Conservation (phyloP, 2,329 filamentous ascomycete species). For the Verticillium zaregamsianum region DNA sequence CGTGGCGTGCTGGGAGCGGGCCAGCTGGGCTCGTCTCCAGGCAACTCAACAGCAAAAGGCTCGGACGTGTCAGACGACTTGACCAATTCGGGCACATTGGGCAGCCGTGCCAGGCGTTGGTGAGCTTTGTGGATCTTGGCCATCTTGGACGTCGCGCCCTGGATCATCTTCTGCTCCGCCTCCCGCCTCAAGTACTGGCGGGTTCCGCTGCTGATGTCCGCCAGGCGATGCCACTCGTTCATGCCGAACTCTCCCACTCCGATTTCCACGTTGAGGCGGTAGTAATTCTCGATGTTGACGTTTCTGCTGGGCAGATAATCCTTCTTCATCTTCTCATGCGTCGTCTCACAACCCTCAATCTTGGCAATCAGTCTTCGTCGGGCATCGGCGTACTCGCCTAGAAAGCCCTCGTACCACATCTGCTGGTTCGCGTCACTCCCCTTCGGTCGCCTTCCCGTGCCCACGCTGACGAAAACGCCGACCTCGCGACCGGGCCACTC, state of each 20-base stretch:
- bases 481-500: constrained; percentile 95
- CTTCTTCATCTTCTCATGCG: constrained; percentile 79
- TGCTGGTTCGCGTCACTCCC: constrained; percentile 65
- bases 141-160: constrained; percentile 73
- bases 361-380: constrained; percentile 79
- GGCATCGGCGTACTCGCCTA: constrained; percentile 90
- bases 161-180: constrained; percentile 72
- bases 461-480: constrained; percentile 87
- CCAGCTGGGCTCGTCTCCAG: constrained; percentile 46
- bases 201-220: constrained; percentile 91
- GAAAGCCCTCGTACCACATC: constrained; percentile 90
- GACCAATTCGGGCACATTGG: constrained; percentile 37
- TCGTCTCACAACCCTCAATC: constrained; percentile 91
- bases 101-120: constrained; percentile 54
- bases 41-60: constrained; percentile 54
- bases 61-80: constrained; percentile 36
- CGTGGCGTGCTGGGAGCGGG: constrained; percentile 28
- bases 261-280: constrained; percentile 92
- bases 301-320: constrained; percentile 73
- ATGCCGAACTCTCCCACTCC: constrained; percentile 96
- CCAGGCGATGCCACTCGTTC: constrained; percentile 96
- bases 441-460: constrained; percentile 79
- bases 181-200: constrained; percentile 73
- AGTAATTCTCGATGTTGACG: constrained; percentile 87
- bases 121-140: constrained; percentile 80